These are phyloP conservation scores for Ophiostoma piceae DNA, from an alignment of 2,329 filamentous ascomycete genomes.

Conservation along the genomic window DNA sequence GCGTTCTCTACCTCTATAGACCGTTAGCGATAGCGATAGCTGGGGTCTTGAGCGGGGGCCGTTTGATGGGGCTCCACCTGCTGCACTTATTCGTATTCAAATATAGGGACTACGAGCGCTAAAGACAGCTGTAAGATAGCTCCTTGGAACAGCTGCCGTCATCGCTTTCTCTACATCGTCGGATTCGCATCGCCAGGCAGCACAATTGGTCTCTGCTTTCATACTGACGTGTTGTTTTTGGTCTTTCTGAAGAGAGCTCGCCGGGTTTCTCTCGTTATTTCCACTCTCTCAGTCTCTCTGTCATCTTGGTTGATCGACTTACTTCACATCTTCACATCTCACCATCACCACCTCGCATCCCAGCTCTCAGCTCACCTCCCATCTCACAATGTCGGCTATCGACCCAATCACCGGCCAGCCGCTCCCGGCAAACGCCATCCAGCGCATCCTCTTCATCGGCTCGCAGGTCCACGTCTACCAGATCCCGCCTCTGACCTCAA, in stretches of 20 bases:
- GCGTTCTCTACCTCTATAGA: no score
- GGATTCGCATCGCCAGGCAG: slow-evolving; percentile 9
- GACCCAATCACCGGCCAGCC: slow-evolving; percentile 66
- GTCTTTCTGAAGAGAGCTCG: neutral
- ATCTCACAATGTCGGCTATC: slow-evolving; percentile 51
- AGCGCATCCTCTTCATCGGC: slow-evolving; percentile 75
- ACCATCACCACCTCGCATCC: neutral
- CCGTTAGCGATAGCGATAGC: no score
- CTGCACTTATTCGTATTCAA: neutral
- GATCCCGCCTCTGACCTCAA: slow-evolving; percentile 73
- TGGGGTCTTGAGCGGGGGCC: neutral
- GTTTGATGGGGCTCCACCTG: neutral
- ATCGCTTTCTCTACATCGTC: slow-evolving; percentile 1
- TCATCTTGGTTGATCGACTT: neutral
- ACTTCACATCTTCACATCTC: neutral
- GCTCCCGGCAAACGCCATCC: slow-evolving; percentile 70
- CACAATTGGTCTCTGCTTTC: slow-evolving; percentile 3
- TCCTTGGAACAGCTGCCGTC: neutral
- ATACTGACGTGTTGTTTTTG: neutral
- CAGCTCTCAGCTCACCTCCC: neutral
- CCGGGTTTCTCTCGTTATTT: neutral
- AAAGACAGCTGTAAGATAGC: neutral
- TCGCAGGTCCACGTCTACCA: slow-evolving; percentile 76
- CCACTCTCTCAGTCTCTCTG: no score
- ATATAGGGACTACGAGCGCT: neutral